Evolutionary conservation across 352 stramenopile genomes (phyloP), one percentile per base, ranked within the genome.

Genomic region (Phytophthora citrophthora): DNA sequence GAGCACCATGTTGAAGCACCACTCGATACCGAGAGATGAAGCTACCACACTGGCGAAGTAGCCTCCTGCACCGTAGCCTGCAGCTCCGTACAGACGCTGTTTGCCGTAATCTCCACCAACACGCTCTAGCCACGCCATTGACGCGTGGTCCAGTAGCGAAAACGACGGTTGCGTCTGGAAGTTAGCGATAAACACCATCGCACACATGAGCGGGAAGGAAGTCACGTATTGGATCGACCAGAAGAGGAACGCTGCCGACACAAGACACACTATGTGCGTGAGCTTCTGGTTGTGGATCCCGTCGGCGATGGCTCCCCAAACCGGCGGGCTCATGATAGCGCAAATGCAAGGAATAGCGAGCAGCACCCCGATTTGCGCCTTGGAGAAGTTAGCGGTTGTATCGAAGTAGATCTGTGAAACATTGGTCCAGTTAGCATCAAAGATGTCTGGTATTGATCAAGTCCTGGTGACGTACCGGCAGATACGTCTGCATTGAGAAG

Each of bases 401-500:
- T 87, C 75, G 67, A 87, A 87, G 68, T 84, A 87, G 49, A 87
- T 86, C 77, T 86, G 46, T 27, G n/a, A 3, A 12, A 0, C 29
- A 23, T 32, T 18, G 18, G 36, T 54, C 34, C 39, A 51, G 46
- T 68, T 47, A 64, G 36, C 12, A 54, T 38, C 7, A 31, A 40
- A 15, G 11, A 26, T 15, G 15, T 44, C 27, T 9, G n/a, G 29
- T 34, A 46, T 7, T 18, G 1, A 2, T 39, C 5, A 46, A 5
- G n/a, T 7, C 10, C 3, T 27, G 44, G n/a, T n/a, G 8, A 64
- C 64, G 36, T 26, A 88, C 79, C 40, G 79, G 79, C 20, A 90
- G 62, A 40, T 84, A 90, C 9, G 79, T 89, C 52, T 89, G 81
- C 52, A 79, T 85, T 38, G 79, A 89, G 68, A 89, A 90, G 9